These are phyloP conservation scores for Marasmius sp. DNA, from an alignment of 1,284 basidiomycete genomes.

Conservation along the genomic window DNA sequence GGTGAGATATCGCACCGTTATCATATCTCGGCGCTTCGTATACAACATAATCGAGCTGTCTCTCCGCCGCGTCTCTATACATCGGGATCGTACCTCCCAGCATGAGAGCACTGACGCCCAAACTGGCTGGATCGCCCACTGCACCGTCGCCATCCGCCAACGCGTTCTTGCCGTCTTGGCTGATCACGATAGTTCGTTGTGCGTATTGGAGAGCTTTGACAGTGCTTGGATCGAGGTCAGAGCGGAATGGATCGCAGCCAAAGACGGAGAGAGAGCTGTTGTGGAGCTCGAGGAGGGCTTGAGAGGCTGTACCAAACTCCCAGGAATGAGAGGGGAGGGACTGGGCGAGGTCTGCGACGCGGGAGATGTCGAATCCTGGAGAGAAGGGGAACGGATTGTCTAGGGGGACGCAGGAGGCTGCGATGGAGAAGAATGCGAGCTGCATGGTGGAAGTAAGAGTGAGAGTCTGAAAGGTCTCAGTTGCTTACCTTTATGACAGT, in stretches of 20 bases:
- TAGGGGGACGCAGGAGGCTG: too few relatives aligned
- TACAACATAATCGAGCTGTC: constrained; percentile 34
- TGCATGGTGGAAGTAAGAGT: too few relatives aligned
- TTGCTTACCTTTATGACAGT: too few relatives aligned
- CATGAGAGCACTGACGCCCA: constrained; percentile 41
- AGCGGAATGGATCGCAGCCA: constrained; percentile 34
- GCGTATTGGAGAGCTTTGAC: constrained; percentile 13
- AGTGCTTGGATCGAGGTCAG: constrained; percentile 16
- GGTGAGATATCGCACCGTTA: constrained; percentile 56
- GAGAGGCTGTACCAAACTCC: constrained; percentile 42
- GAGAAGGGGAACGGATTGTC: constrained; percentile 26
- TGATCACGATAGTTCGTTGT: constrained; percentile 30
- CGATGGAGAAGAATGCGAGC: too few relatives aligned
- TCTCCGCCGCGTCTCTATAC: constrained; percentile 28
- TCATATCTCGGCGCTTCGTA: constrained; percentile 40
- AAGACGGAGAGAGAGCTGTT: constrained; percentile 38
- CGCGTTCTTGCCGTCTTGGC: constrained; percentile 29
- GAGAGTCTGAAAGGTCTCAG: too few relatives aligned
- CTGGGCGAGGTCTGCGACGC: constrained; percentile 30
- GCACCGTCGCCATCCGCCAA: constrained; percentile 38
- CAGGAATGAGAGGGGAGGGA: constrained; percentile 41
- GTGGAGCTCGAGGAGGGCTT: constrained; percentile 43
- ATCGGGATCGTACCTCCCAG: constrained; percentile 31
- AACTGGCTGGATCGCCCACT: constrained; percentile 42
- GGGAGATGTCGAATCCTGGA: constrained; percentile 40